phyloP scores from a whole-genome alignment of 805 yeast genomes.

The Yamadazyma laniorum region DNA sequence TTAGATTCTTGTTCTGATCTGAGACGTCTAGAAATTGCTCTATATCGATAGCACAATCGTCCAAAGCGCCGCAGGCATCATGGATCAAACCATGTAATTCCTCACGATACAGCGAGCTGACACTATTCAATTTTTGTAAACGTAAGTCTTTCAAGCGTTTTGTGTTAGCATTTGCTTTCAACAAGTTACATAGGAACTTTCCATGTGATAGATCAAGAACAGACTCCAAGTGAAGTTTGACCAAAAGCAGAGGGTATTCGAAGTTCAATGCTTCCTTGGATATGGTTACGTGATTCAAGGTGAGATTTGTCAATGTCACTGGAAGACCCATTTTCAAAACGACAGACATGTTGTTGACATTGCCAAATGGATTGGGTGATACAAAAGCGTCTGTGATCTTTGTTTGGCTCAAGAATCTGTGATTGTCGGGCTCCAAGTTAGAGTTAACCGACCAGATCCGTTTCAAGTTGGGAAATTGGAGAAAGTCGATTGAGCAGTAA shows the following conservation, averaged over 20 bases:
- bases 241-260: constrained; percentile 5
- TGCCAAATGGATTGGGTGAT: constrained; percentile 18
- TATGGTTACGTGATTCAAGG: constrained; percentile 14
- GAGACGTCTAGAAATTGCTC: background rate
- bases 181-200: constrained; percentile 3
- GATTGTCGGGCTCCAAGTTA: constrained; percentile 3
- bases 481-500: constrained; percentile 2
- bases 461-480: constrained; percentile 13
- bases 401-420: background rate
- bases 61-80: background rate
- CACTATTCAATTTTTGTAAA: constrained; percentile 1
- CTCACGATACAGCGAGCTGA: background rate
- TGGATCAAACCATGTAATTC: background rate
- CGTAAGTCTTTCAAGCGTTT: constrained; percentile 5
- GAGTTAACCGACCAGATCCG: constrained; percentile 19
- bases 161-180: constrained; percentile 1
- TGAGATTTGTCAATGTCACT: constrained; percentile 8
- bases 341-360: constrained; percentile 1
- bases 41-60: background rate
- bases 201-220: constrained; percentile 11
- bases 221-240: constrained; percentile 5
- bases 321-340: constrained; percentile 12
- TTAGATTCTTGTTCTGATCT: background rate
- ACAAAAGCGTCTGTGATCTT: constrained; percentile 8
- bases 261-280: background rate